These are phyloP conservation scores for Hygrocybe coccinea DNA, from an alignment of 768 basidiomycete species.

Conservation along the genomic window DNA sequence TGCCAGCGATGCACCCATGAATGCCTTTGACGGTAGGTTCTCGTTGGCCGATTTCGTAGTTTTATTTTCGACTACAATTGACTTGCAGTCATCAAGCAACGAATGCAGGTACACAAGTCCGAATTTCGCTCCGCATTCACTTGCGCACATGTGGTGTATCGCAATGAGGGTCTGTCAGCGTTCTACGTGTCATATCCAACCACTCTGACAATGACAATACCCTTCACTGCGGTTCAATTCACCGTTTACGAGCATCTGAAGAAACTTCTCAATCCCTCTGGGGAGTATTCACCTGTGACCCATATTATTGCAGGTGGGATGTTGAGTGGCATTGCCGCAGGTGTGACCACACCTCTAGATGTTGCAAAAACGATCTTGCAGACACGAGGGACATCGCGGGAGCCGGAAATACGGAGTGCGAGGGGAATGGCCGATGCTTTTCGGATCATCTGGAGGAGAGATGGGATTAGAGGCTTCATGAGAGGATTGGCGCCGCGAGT, in stretches of 20 bases:
- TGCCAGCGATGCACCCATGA: constrained; percentile 96
- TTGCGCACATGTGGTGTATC: constrained; percentile 84
- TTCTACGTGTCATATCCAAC: constrained; percentile 99
- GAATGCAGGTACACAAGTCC: constrained; percentile 97
- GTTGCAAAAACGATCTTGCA: constrained; percentile 97
- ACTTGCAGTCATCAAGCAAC: constrained; percentile 84
- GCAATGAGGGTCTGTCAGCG: constrained; percentile 77
- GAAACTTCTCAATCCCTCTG: constrained; percentile 74
- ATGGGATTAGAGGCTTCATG: constrained; percentile 80
- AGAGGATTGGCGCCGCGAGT: constrained; percentile 89
- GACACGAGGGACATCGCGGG: constrained; percentile 86
- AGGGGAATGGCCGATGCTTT: constrained; percentile 85
- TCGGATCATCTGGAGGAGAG: constrained; percentile 78
- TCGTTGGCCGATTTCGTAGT: constrained; percentile 1
- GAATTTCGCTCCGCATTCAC: constrained; percentile 80
- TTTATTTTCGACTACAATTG: constrained; percentile 11
- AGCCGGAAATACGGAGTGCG: constrained; percentile 77
- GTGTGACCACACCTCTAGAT: constrained; percentile 93
- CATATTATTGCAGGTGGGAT: constrained; percentile 90
- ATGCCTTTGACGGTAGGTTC: constrained; percentile 92
- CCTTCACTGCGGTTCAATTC: constrained; percentile 97
- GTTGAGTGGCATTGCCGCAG: constrained; percentile 91
- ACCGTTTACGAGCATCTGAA: constrained; percentile 95
- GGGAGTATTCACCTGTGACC: constrained; percentile 86
- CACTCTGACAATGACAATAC: constrained; percentile 92